Conservation (phyloP, 345 rosid species). For the Lumnitzera racemosa region DNA sequence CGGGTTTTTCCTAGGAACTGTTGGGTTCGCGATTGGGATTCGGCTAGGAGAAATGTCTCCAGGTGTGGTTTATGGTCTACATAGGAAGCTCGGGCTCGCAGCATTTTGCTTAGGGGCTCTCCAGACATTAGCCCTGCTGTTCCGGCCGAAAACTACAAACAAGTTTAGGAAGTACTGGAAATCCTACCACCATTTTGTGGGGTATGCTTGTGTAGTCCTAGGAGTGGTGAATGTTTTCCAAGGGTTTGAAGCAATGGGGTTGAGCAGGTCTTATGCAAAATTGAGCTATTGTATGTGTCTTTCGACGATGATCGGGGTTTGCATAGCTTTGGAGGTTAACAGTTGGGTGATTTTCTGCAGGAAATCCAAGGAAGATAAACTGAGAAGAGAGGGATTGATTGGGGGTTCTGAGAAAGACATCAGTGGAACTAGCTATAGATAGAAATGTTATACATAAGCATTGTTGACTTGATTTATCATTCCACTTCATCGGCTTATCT, state of each 20-base stretch:
- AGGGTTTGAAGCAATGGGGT: slow-evolving; percentile 87
- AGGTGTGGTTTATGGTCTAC: slow-evolving; percentile 62
- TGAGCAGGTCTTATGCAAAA: slow-evolving; percentile 58
- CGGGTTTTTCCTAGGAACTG: slow-evolving; percentile 51
- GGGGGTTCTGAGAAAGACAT: slow-evolving; percentile 34
- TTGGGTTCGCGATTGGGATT: slow-evolving; percentile 71
- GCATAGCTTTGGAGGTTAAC: slow-evolving; percentile 84
- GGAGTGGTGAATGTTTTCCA: slow-evolving; percentile 97
- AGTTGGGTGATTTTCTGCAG: slow-evolving; percentile 93
- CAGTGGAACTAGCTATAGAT: slow-evolving; percentile 18
- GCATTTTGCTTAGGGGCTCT: slow-evolving; percentile 48
- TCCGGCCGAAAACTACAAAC: slow-evolving; percentile 81
- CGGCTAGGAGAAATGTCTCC: slow-evolving; percentile 63
- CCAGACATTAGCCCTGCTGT: slow-evolving; percentile 76
- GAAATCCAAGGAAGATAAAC: slow-evolving; percentile 86
- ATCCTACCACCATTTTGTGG: slow-evolving; percentile 93
- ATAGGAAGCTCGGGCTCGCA: slow-evolving; percentile 71
- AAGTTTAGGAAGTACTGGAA: slow-evolving; percentile 92
- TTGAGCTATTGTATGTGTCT: slow-evolving; percentile 69
- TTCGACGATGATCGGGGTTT: slow-evolving; percentile 63
- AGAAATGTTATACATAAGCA: background rate
- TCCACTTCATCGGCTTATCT: too few species aligned
- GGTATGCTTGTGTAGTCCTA: slow-evolving; percentile 77
- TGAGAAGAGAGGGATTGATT: slow-evolving; percentile 71
- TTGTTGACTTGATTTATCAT: background rate